Evolutionary conservation across 495 filamentous ascomycete genomes (phyloP), one percentile per base, ranked within the genome.

Genomic region (Durotheca rogersii): DNA sequence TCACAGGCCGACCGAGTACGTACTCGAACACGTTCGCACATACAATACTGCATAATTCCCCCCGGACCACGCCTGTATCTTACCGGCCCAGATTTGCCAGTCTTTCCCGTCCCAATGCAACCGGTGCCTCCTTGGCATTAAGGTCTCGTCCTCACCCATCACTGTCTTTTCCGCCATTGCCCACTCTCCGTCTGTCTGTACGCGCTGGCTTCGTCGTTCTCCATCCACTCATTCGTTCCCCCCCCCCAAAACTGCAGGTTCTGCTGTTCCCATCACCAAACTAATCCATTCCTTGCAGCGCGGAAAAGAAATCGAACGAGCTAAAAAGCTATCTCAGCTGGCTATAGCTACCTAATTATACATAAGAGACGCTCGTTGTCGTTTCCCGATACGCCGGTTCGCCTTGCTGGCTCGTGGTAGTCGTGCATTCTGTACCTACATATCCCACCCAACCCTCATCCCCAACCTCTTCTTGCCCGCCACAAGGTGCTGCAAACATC

Each of bases 41-140:
- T 53, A 48, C 51, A 38, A 38, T 32, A 47, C 32, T 38, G 42
- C 42, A 58, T 47, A 23, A 53, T 49, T 45, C 48, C 55, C 45
- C 43, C 21, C 35, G 19, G 32, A 40, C 33, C 39, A 38, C 29
- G 19, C 19, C 58, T 54, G 56, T 41, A 23, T 59, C 61, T 60
- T 62, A 64, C 60, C 36, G 59, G 57, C 45, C 58, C 54, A 61
- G 47, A 61, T 52, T 56, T 47, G 42, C 51, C 55, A 53, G 43
- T 60, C 45, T 58, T 57, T 58, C 54, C 60, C 58, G 51, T 61
- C 61, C n/a, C n/a, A n/a, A n/a, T n/a, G n/a, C n/a, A n/a, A n/a
- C n/a, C 46, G 43, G 47, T 62, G 51, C 54, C 56, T 44, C 27
- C 53, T 58, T 55, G 54, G 58, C 58, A 53, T 51, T n/a, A 61